Evolutionary conservation across 208 protist species (phyloP), one percentile per base, ranked within the genome.

Genomic region (Leishmania tarentolae): DNA sequence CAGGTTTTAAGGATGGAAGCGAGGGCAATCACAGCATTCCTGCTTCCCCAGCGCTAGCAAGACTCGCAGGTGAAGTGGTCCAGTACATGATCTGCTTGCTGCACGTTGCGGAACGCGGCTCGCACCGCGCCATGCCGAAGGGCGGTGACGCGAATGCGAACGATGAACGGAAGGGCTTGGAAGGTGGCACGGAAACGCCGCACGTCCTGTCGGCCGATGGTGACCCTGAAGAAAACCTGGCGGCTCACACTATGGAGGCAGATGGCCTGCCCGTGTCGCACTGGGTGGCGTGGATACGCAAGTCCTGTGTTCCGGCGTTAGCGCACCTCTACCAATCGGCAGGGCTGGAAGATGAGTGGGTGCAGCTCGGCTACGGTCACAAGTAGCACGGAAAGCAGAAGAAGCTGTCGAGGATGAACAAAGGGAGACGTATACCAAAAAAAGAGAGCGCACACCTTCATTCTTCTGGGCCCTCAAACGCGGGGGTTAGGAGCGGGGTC

Each of bases 71-170:
- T 8, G 40, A 85, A 42, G 86, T 89, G 37, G 40, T 89, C 44
- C 79, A 85, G 68, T 89, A 89, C 80, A 83, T 85, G 47, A 75
- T 89, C 47, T 83, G 76, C 47, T 42, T 24, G 21, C 53, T 89
- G 11, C 86, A 87, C 69, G 73, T 81, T n/a, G 61, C 66, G 31
- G 82, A 76, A 47, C 81, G 50, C 76, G 42, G 52, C 46, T 31
- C 19, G 65, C 42, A 5, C 63, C 59, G 31, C 63, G 53, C 40
- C 2, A 44, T 37, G 35, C 35, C 57, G 17, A 42, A 40, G 44
- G 21, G 66, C 24, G 40, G 35, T 42, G 40, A 24, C 21, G 66
- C 66, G 6, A 40, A 47, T 42, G 40, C 66, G 37, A 42, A 47
- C 35, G 8, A 47, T 44, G 40, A 71, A 4, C 35, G 56, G 53